Base-by-base conservation (phyloP, 2,329 filamentous ascomycete genomes). In the Colletotrichum higginsianum region DNA sequence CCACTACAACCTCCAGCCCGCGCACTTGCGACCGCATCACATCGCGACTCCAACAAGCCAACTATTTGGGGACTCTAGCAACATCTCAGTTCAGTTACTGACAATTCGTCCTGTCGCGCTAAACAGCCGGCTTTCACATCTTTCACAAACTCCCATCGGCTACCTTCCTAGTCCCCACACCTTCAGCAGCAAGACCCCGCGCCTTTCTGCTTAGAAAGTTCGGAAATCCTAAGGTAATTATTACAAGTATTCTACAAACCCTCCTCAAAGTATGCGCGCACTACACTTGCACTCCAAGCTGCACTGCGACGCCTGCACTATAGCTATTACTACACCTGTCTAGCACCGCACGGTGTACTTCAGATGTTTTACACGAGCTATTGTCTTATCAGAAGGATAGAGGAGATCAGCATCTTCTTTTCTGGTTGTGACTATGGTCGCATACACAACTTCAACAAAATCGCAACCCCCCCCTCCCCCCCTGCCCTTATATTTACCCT, bases 191-290 rank as follows among this genome's bases (percentile, higher is more conserved):
- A 42, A 42, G 35, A 67, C 57, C 69, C 67, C 9, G 35, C 42
- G 47, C 65, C 42, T 64, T 68, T 46, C 65, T 55, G 47, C 50
- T 62, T n/a, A 26, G 64, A 57, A 72, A 55, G 47, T 49, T 30
- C 47, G 53, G 53, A 61, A 69, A 64, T 49, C 6, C 40, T 23
- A 42, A 55, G 58, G 69, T 72, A 69, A 72, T 58, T 53, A 42
- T 44, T 58, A 58, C 8, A 11, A 38, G n/a, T 44, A 56, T 40
- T 23, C 23, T 23, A 60, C 30, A 68, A 71, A 61, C 49, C 55
- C 50, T 47, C 44, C 56, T 46, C 42, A 11, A 47, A 2, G 26
- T 18, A 58, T 61, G 61, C 40, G 40, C 23, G 8, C 16, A 50
- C 38, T 42, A 42, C n/a, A 42, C 3, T 52, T 21, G n/a, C 9